Evolutionary conservation across 306 rosid genomes (phyloP).

Genomic region (Pueraria montana): DNA sequence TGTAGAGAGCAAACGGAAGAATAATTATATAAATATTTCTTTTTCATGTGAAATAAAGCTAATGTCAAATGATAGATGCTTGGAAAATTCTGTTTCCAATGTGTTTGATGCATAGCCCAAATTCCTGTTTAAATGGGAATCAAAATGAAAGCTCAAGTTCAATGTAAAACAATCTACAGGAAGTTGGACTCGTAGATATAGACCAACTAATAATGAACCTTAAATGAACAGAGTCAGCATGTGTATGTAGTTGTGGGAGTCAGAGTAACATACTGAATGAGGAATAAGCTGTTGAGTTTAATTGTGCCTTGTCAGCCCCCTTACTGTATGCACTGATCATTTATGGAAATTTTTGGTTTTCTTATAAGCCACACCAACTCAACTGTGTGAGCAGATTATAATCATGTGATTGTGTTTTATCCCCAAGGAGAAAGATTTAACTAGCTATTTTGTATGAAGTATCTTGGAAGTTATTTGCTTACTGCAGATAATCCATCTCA

Average conservation of each 20-base stretch:
- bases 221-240: conserved; percentile 5
- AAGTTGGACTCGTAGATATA: neutral
- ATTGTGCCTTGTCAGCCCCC: conserved; percentile 22
- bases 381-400: conserved; percentile 13
- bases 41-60: neutral
- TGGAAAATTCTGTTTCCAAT: conserved; percentile 1
- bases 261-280: neutral
- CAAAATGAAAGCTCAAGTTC: neutral
- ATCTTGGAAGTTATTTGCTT: conserved; percentile 17
- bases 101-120: neutral
- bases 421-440: neutral
- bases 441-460: neutral
- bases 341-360: conserved; percentile 20
- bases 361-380: neutral
- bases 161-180: neutral
- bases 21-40: neutral
- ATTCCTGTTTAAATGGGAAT: conserved; percentile 21
- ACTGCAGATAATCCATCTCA: conserved; percentile 11
- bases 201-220: neutral
- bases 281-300: conserved; percentile 18
- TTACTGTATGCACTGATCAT: neutral
- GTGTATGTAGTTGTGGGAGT: neutral
- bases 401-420: neutral
- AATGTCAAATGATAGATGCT: neutral
- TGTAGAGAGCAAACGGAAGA: neutral